Base-by-base conservation (phyloP, 129 eudicot genomes). In the Kitagawia praeruptora region DNA sequence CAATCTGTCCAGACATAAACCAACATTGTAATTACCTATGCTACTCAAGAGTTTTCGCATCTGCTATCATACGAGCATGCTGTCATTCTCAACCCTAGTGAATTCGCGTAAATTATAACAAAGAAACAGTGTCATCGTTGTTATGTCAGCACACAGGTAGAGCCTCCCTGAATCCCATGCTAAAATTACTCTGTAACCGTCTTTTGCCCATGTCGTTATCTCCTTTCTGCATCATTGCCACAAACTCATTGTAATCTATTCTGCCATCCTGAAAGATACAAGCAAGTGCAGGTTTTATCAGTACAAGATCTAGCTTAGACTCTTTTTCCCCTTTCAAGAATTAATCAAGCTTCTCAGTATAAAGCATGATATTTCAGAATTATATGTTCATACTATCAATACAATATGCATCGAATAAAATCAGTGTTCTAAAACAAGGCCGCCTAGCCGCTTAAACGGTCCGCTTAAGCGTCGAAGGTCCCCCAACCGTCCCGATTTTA, bases 221-320 rank as follows among this genome's bases (percentile, higher is more conserved):
- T 38, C 88, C 93, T 70, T 78, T 82, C 31, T 81, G 90, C 93
- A 86, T 89, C 93, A 85, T 83, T 5, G 83, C 86, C 77, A 85
- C 91, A 80, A 89, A 89, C 83, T 89, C 93, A 25, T 89, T 87
- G 64, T 89, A 87, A 77, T 89, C 91, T 48, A 89, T 89, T 11
- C 89, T 89, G 13, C 93, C 93, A 80, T 89, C 93, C 93, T 86
- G 90, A 78, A 85, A 84, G 11, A 14, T 18, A 41, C 39, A 74
- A 45, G 45, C 11, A 38, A 73, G 27, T 8, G 23, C 9, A 46
- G 27, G 6, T 42, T 25, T 16, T 54, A 56, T 56, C 66, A 56
- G 28, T 56, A 21, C 25, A 23, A 56, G 28, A 21, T 56, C 66
- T 56, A 34, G 37, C 37, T 34, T 34, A 34, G 37, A 0, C 37